phyloP scores from a whole-genome alignment of 768 basidiomycete genomes.

The Agaricus subrufescens region DNA sequence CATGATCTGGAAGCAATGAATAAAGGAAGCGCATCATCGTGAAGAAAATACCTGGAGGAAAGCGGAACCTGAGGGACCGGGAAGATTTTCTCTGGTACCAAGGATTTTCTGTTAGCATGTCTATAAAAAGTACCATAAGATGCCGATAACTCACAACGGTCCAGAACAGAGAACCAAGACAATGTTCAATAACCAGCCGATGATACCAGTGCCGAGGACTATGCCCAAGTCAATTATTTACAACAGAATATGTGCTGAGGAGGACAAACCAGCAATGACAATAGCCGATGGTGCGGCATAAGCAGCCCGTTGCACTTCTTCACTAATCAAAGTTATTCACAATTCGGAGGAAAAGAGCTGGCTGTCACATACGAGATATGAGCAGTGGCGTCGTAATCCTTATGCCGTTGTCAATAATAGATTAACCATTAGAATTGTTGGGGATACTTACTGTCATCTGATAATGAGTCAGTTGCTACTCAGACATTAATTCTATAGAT shows the following conservation, averaged over 20 bases:
- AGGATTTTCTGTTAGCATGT: neutral
- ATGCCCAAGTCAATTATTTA: slow-evolving; percentile 1
- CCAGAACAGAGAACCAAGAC: slow-evolving; percentile 83
- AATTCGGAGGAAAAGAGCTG: slow-evolving; percentile 8
- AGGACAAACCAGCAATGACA: slow-evolving; percentile 45
- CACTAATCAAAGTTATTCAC: slow-evolving; percentile 32
- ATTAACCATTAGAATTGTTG: no score
- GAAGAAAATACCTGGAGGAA: slow-evolving; percentile 50
- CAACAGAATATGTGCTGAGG: neutral
- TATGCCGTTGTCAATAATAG: neutral
- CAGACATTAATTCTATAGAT: neutral
- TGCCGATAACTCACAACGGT: slow-evolving; percentile 44
- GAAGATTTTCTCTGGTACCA: slow-evolving; percentile 49
- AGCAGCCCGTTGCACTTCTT: slow-evolving; percentile 77
- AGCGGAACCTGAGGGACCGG: slow-evolving; percentile 66
- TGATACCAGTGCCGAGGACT: slow-evolving; percentile 72
- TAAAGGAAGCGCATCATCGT: neutral
- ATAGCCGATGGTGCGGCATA: slow-evolving; percentile 66
- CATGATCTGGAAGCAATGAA: slow-evolving; percentile 55
- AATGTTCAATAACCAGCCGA: slow-evolving; percentile 88
- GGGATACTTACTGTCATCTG: slow-evolving; percentile 14
- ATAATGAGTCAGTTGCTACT: neutral
- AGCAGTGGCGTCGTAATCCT: slow-evolving; percentile 80
- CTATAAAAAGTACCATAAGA: neutral
- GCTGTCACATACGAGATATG: slow-evolving; percentile 64